Evolutionary conservation across 2,329 filamentous ascomycete genomes (phyloP).

Genomic region (Thelonectria rubi): DNA sequence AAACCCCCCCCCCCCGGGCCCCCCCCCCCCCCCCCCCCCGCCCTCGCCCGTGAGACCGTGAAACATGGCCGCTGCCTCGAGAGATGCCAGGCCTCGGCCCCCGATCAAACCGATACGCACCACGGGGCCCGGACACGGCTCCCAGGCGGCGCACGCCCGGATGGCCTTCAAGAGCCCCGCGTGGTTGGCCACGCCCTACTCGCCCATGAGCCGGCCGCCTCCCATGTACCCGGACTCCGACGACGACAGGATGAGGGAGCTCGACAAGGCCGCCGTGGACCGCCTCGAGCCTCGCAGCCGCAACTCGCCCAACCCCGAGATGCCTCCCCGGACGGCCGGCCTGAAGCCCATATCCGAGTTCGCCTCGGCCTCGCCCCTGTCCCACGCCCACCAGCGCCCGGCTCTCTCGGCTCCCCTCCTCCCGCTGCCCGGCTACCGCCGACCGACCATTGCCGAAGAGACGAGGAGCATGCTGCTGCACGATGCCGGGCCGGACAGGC

Average conservation of each 20-base stretch:
- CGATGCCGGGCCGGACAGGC: constrained; percentile 16
- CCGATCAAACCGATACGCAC: constrained; percentile 39
- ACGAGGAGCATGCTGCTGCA: constrained; percentile 30
- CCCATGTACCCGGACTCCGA: constrained; percentile 31
- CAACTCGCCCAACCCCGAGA: constrained; percentile 21
- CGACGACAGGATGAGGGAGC: constrained; percentile 29
- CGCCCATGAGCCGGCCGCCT: constrained; percentile 30
- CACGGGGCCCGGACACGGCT: constrained; percentile 25
- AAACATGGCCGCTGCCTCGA: constrained; percentile 31
- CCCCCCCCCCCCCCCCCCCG: no score
- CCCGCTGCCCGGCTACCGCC: constrained; percentile 17
- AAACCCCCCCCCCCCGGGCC: no score
- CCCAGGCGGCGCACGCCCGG: constrained; percentile 23
- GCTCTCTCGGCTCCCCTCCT: constrained; percentile 37
- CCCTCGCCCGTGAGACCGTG: not conserved
- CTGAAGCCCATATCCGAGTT: constrained; percentile 31
- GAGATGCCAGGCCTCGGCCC: constrained; percentile 32
- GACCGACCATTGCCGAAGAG: constrained; percentile 35
- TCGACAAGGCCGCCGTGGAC: constrained; percentile 32
- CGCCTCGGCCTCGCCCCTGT: constrained; percentile 21
- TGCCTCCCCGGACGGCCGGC: constrained; percentile 21
- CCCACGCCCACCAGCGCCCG: constrained; percentile 22
- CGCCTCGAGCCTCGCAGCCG: constrained; percentile 22
- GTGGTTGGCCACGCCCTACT: constrained; percentile 36
- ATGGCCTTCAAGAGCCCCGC: constrained; percentile 35